Evolutionary conservation across 2,329 filamentous ascomycete species (phyloP), one percentile per base, ranked within the genome.

Genomic region (Trichoderma polysporum): DNA sequence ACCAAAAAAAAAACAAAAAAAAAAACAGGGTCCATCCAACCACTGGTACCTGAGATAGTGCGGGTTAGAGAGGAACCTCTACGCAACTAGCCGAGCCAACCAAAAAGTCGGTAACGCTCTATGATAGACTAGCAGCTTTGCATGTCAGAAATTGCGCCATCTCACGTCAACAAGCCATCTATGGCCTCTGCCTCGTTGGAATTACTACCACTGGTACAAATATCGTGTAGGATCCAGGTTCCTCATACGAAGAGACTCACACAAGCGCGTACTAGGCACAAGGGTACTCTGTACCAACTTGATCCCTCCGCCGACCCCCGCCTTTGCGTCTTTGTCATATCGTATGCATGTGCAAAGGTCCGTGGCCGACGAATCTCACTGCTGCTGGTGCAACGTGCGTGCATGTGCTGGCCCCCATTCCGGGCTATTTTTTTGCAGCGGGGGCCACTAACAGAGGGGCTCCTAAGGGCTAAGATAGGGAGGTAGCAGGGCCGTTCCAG

Each of bases 131-230:
- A 60, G 27, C 57, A 47, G 57, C 37, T 4, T 19, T 35, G 31
- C 45, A 15, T 37, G 25, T 13, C 39, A 53, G 33, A 53, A 62
- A 62, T 62, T 62, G 59, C 59, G 59, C 59, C 59, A 62, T 62
- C 47, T 52, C 59, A 35, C 58, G 58, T 50, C 58, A 61, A 61
- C 58, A 49, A 49, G 58, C 58, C 58, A 33, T 58, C 29, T 37
- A 33, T 49, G 27, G 25, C 12, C 54, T 27, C 35, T 41, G 54
- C 29, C 54, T 58, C 35, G 22, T 41, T 45, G 17, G 31, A 33
- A 54, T 19, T 6, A n/a, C 41, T 10, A 22, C 4, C 39, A n/a
- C 39, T n/a, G 8, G 17, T n/a, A 15, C 13, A n/a, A n/a, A 5
- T n/a, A 47, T 19, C 41, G n/a, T 12, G 33, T 35, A 35, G 13